Evolutionary conservation across 225 moss, liverwort and hornwort species (phyloP).

Genomic region (Physcomitrium patens): DNA sequence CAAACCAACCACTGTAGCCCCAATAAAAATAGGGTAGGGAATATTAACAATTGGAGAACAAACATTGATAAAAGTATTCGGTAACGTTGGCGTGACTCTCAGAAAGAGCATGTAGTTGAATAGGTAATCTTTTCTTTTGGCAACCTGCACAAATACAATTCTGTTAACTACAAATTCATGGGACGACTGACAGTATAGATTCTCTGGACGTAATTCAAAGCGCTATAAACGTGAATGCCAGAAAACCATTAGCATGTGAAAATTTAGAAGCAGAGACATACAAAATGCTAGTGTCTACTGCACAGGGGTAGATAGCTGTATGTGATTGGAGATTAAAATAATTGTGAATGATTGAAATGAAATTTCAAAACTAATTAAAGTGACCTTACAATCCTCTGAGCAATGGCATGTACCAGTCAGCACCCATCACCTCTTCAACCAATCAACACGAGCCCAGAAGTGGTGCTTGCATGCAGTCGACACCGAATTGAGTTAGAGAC

Average conservation of each 20-base stretch:
- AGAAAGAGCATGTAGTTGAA: slow-evolving; percentile 96
- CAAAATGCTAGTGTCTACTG: no score
- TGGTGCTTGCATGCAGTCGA: neutral
- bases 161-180: slow-evolving; percentile 10
- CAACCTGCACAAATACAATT: slow-evolving; percentile 59
- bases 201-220: no score
- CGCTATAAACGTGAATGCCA: no score
- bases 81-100: slow-evolving; percentile 90
- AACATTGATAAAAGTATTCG: slow-evolving; percentile 94
- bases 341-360: no score
- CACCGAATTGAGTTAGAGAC: neutral
- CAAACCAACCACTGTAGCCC: slow-evolving; percentile 79
- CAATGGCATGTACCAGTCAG: neutral
- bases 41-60: slow-evolving; percentile 93
- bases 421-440: neutral
- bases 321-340: no score
- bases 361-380: no score
- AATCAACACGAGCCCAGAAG: neutral
- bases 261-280: no score
- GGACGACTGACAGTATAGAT: neutral
- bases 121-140: slow-evolving; percentile 68
- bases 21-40: slow-evolving; percentile 73
- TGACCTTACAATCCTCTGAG: no score
- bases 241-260: no score
- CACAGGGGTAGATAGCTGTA: no score